These are phyloP conservation scores for Carnegiea gigantea DNA, from an alignment of 179 eudicot genomes.

Conservation along the genomic window DNA sequence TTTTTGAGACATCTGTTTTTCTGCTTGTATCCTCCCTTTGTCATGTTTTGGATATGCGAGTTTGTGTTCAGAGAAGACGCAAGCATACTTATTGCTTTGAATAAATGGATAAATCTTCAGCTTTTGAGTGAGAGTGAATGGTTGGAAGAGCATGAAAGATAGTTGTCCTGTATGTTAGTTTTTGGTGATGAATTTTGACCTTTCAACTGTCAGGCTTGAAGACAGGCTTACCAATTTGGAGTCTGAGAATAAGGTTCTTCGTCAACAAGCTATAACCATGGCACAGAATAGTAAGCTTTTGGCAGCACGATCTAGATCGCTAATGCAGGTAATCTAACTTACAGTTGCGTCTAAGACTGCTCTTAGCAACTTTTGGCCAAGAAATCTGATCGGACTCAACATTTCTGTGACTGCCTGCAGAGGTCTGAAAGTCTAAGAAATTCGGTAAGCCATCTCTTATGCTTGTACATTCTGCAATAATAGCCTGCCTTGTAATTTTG, in stretches of 20 bases:
- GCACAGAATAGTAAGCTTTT: slow-evolving; percentile 67
- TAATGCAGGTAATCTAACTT: slow-evolving; percentile 56
- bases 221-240: slow-evolving; percentile 75
- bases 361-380: slow-evolving; percentile 11
- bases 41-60: not conserved
- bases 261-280: slow-evolving; percentile 78
- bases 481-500: not conserved
- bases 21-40: not conserved
- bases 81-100: not conserved
- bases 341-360: slow-evolving; percentile 2
- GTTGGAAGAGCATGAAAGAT: not conserved
- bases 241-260: slow-evolving; percentile 86
- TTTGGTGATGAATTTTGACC: slow-evolving; percentile 28
- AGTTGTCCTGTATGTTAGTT: not conserved
- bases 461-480: slow-evolving; percentile 2
- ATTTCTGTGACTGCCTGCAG: slow-evolving; percentile 47
- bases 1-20: not conserved
- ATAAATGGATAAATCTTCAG: not conserved
- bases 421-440: slow-evolving; percentile 66
- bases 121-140: not conserved
- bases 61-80: not conserved
- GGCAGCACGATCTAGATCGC: slow-evolving; percentile 64
- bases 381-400: slow-evolving; percentile 13
- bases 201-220: slow-evolving; percentile 61
- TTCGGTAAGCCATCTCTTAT: slow-evolving; percentile 24